Evolutionary conservation across 495 filamentous ascomycete genomes (phyloP), one percentile per base, ranked within the genome.

Genomic region (Penicillium canariense): DNA sequence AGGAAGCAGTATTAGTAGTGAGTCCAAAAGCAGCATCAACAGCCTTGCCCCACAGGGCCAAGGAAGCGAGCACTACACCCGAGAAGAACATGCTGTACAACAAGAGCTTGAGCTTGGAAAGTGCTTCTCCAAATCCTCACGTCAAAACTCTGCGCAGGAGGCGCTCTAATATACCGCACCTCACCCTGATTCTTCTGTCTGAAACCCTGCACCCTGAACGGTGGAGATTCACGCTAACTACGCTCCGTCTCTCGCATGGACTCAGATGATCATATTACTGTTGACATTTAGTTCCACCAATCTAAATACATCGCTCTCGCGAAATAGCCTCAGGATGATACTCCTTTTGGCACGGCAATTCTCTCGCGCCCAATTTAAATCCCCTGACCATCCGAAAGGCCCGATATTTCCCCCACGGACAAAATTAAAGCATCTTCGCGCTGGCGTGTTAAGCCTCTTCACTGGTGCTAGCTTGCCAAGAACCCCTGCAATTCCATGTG

Each of bases 1-100:
- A 84, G 32, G 66, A 52, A 36, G 20, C 20, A 17, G 31, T 35
- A 35, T 51, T 63, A 17, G 62, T 60, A 5, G 67, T 71, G 15
- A 71, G 52, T 25, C 67, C 68, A 45, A 71, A 71, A 10, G 66
- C 68, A n/a, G 68, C 68, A 15, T 56, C 53, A 6, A 60, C 64
- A 18, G 52, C 60, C 26, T 59, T 55, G 25, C 59, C 64, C 44
- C 55, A 58, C 1, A 69, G 53, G 20, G 61, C 54, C 14, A 66
- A 27, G 8, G 56, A 62, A 14, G 55, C 61, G 23, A 65, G 17
- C 26, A 62, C 40, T 14, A 63, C 18, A n/a, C 60, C 31, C 10
- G 51, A 68, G 30, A 59, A 49, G 8, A 55, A 46, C 66, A 69
- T 69, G 14, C 17, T 53, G 56, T 23, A 18, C 23, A 18, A 38